These are phyloP conservation scores for Carex arenaria DNA, from an alignment of 202 grass and related monocot genomes.

Conservation along the genomic window DNA sequence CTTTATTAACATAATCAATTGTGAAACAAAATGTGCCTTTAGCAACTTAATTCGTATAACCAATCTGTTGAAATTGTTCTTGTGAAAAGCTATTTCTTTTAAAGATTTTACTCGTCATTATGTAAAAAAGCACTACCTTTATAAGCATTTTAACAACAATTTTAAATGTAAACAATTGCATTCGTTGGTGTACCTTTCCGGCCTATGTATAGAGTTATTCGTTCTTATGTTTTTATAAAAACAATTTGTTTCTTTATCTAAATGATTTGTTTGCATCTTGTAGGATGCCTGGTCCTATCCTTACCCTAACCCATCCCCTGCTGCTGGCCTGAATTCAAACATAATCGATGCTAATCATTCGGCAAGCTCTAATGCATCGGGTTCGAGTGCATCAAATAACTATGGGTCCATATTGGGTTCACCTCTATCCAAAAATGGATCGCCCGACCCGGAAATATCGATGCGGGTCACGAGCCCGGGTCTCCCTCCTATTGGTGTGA, in stretches of 20 bases:
- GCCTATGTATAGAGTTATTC: neutral
- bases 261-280: conserved; percentile 22
- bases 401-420: conserved; percentile 71
- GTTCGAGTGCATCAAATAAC: conserved; percentile 35
- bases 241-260: neutral
- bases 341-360: conserved; percentile 33
- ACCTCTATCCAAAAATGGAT: conserved; percentile 67
- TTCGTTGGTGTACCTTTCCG: neutral
- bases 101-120: neutral
- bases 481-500: conserved; percentile 80
- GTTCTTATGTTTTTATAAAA: neutral
- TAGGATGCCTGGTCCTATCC: conserved; percentile 41
- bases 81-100: neutral
- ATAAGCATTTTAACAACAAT: neutral
- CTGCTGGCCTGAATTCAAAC: conserved; percentile 27
- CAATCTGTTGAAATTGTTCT: neutral
- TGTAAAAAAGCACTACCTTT: neutral
- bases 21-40: neutral
- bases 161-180: neutral
- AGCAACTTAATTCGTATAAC: neutral
- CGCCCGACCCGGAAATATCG: conserved; percentile 60
- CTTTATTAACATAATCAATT: neutral
- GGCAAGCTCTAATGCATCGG: conserved; percentile 11
- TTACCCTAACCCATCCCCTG: conserved; percentile 24
- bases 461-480: conserved; percentile 62